Base-by-base conservation (phyloP, 225 moss, liverwort and hornwort genomes). In the Rhytidiadelphus loreus region DNA sequence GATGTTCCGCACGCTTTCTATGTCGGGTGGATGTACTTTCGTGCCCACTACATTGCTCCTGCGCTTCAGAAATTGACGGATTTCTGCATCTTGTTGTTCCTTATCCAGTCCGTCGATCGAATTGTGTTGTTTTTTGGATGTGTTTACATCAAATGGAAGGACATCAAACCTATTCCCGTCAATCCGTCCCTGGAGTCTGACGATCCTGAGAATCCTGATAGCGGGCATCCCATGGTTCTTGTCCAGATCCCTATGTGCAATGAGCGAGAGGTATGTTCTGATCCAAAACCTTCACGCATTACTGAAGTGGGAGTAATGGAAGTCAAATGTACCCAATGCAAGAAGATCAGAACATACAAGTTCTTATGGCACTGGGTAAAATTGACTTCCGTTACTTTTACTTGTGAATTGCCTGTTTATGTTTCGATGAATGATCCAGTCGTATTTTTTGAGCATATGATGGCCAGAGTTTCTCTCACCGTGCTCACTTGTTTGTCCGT, bases 171-270 rank as follows among this genome's bases (percentile, higher is more conserved):
- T 19, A 84, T 97, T 76, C 96, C 98, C 55, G 89, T 90, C 10
- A 94, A 93, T 53, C 90, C 94, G 29, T 94, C 95, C 39, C 89
- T 98, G 60, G 93, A 96, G 83, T 95, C 96, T 32, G 96, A 97
- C 53, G 98, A 98, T 89, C 59, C 87, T 32, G 98, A 98, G 87
- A 90, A 95, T 88, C 97, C 98, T 25, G 95, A 97, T 84, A 93
- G 94, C 56, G 95, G 94, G 4, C 96, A 96, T 84, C 98, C 98
- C 17, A 97, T 96, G 97, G 95, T 95, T 82, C 94, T 98, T 75
- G 90, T 98, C 82, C 98, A 98, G 92, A 98, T 98, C 85, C 98
- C 98, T 9, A 98, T 98, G 98, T 98, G 98, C 92, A 98, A 98
- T 88, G 98, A 98, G 89, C 93, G 97, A 94, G 98, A 98, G 98